These are phyloP conservation scores for Tephrocybe sp. DNA, from an alignment of 768 basidiomycete genomes.

Conservation along the genomic window DNA sequence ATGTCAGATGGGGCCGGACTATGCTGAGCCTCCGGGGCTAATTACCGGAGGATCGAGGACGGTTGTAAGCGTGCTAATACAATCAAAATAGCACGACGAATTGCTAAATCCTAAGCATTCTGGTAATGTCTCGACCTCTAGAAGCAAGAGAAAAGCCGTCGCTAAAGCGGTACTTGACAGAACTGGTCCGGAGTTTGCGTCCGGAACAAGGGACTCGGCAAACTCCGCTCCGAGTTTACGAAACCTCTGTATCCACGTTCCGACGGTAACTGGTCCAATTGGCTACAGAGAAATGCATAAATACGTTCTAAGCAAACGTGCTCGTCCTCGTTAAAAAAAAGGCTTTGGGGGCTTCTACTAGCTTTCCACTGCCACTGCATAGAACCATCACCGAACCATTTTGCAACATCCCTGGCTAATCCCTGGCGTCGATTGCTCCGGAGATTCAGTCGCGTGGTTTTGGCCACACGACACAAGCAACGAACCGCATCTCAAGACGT, in stretches of 20 bases:
- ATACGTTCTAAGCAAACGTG: not conserved
- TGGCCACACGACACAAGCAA: not conserved
- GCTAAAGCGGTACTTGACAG: not conserved
- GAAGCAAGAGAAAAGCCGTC: not conserved
- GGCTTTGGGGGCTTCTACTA: not conserved
- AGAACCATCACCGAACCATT: too few species aligned
- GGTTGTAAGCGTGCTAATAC: too few species aligned
- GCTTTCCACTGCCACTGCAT: too few species aligned
- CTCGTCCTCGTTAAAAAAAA: not conserved
- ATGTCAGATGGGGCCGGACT: too few species aligned
- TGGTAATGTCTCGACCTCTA: not conserved
- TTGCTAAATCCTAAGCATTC: not conserved
- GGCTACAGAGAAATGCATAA: not conserved
- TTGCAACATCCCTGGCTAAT: too few species aligned
- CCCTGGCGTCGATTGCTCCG: not conserved
- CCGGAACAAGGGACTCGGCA: not conserved
- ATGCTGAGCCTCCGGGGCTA: too few species aligned
- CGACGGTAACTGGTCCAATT: not conserved
- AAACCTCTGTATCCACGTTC: not conserved
- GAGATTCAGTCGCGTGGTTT: not conserved
- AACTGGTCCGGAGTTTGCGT: not conserved
- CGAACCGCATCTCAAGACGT: too few species aligned
- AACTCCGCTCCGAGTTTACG: not conserved
- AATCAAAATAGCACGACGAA: too few species aligned
- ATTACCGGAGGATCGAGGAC: too few species aligned